Evolutionary conservation across 163 green algal genomes (phyloP), one percentile per base, ranked within the genome.

Genomic region (Chlorella variabilis): DNA sequence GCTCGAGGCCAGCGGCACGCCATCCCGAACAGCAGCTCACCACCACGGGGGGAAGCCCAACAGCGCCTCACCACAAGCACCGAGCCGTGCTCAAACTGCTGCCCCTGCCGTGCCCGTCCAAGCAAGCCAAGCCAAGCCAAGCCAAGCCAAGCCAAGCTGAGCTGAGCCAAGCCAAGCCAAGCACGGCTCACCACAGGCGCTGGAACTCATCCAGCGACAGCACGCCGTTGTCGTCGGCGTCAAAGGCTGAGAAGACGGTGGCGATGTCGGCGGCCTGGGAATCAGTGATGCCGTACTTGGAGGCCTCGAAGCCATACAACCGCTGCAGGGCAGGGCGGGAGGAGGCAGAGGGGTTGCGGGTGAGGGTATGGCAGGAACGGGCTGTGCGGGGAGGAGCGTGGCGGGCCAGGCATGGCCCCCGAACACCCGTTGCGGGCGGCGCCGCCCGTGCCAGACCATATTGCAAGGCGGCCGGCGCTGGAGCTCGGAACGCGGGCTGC

Each of bases 131-230:
- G n/a, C n/a, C n/a, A n/a, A n/a, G n/a, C n/a, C n/a, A n/a, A n/a
- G n/a, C n/a, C n/a, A 51, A 51, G 42, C n/a, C n/a, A n/a, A n/a
- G n/a, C n/a, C n/a, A n/a, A n/a, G n/a, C n/a, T n/a, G n/a, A n/a
- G n/a, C n/a, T n/a, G 13, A 51, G 42, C 42, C 42, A 8, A 13
- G 9, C 42, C 8, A 13, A 13, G 9, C 9, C 9, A 27, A 36
- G 18, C 8, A 23, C 17, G 20, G 1, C 68, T 33, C 70, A 77
- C 70, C 70, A 77, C 7, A 77, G 70, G 20, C 18, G 48, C 34
- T 68, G 74, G 81, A 86, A 86, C 38, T 86, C 81, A 9, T 81
- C 81, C 38, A 59, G 33, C 13, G 29, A 77, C 25, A 86, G 73
- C 18, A 83, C 65, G 42, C 81, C 81, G 29, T 85, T 73, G 36